Evolutionary conservation across 73 alveolate species (phyloP).

Genomic region (Tetrahymena borealis): DNA sequence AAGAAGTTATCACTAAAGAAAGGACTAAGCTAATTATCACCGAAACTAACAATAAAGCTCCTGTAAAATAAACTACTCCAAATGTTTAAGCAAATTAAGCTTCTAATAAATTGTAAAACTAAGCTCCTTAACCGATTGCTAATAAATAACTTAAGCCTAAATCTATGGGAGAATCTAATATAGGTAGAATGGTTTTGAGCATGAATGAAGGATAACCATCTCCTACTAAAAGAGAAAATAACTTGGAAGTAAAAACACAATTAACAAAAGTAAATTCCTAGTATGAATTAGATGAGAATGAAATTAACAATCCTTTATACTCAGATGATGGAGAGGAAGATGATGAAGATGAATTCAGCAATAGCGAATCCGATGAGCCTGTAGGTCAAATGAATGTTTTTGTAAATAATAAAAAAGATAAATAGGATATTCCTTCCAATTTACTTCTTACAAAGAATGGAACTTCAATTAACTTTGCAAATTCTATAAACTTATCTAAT

Average conservation of each 20-base stretch:
- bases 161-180: not conserved
- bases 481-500: too few species aligned
- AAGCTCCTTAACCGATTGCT: too few species aligned
- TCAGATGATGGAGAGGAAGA: not conserved
- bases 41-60: too few species aligned
- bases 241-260: not conserved
- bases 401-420: too few species aligned
- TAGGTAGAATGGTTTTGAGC: not conserved
- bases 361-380: not conserved
- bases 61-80: too few species aligned
- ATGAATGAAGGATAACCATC: not conserved
- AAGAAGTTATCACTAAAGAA: not conserved
- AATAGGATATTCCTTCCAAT: too few species aligned
- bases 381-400: too few species aligned
- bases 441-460: too few species aligned
- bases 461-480: too few species aligned
- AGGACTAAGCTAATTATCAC: not conserved
- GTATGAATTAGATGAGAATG: not conserved
- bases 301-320: not conserved
- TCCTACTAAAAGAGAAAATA: not conserved
- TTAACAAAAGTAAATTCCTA: not conserved
- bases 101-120: too few species aligned
- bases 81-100: too few species aligned
- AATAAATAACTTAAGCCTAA: not conserved
- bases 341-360: not conserved